Evolutionary conservation across 352 stramenopile genomes (phyloP).

Genomic region (Phytophthora cactorum): DNA sequence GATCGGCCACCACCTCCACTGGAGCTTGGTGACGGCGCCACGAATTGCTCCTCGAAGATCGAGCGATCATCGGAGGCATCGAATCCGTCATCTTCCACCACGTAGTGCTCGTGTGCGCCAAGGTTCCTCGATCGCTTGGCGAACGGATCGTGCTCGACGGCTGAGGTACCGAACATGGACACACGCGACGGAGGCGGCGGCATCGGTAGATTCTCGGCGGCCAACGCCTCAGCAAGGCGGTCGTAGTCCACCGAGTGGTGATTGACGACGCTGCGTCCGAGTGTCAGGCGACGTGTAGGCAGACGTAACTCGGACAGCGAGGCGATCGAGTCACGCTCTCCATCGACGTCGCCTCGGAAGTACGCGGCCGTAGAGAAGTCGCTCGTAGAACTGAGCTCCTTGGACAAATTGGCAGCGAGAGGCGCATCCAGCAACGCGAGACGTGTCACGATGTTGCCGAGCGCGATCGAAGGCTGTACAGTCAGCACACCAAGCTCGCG

Average conservation of each 20-base stretch:
- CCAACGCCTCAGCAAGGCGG: slow-evolving; percentile 43
- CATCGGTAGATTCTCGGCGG: slow-evolving; percentile 48
- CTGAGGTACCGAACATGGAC: slow-evolving; percentile 69
- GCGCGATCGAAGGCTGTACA: slow-evolving; percentile 67
- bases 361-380: slow-evolving; percentile 55
- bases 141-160: slow-evolving; percentile 63
- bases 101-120: slow-evolving; percentile 68
- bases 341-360: slow-evolving; percentile 41
- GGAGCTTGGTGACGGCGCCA: slow-evolving; percentile 32
- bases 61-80: slow-evolving; percentile 28
- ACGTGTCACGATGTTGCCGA: slow-evolving; percentile 68
- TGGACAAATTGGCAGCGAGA: slow-evolving; percentile 43
- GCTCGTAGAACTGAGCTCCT: slow-evolving; percentile 48
- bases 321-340: slow-evolving; percentile 43
- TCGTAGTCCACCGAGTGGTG: slow-evolving; percentile 70
- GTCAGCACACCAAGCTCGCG: slow-evolving; percentile 64
- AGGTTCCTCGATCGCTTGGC: slow-evolving; percentile 42
- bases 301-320: slow-evolving; percentile 57
- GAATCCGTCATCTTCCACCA: slow-evolving; percentile 51
- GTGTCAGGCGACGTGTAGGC: slow-evolving; percentile 39
- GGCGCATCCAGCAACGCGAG: slow-evolving; percentile 56
- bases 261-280: slow-evolving; percentile 66
- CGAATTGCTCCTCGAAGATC: slow-evolving; percentile 38
- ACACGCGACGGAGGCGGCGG: slow-evolving; percentile 61
- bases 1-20: slow-evolving; percentile 16